phyloP scores from a whole-genome alignment of 1,139 yeast genomes.

The Kodamaea arcana region DNA sequence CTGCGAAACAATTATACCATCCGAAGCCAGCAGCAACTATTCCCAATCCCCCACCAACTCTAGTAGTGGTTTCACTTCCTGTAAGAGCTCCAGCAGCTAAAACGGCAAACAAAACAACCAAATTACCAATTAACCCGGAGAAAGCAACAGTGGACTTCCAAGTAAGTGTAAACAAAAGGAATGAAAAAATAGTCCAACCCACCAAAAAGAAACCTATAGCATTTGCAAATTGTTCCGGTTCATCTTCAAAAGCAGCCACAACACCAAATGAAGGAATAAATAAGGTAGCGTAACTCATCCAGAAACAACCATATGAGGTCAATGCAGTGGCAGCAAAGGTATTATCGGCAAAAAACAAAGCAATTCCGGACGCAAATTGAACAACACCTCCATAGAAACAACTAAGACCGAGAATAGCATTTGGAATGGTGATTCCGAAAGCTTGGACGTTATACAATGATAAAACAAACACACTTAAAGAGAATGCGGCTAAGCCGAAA shows the following conservation, averaged over 20 bases:
- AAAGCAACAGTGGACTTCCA: constrained; percentile 64
- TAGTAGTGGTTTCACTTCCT: constrained; percentile 40
- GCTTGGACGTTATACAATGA: constrained; percentile 55
- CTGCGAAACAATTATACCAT: constrained; percentile 51
- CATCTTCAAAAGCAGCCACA: constrained; percentile 47
- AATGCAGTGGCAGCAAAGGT: constrained; percentile 90
- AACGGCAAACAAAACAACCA: constrained; percentile 53
- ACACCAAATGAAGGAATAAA: constrained; percentile 73
- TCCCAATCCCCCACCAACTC: constrained; percentile 74
- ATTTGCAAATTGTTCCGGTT: constrained; percentile 40
- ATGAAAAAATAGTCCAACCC: constrained; percentile 68
- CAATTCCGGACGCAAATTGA: constrained; percentile 71
- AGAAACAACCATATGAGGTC: constrained; percentile 81
- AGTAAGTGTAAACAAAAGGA: constrained; percentile 53
- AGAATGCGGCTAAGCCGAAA: constrained; percentile 78
- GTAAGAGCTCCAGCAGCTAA: constrained; percentile 55
- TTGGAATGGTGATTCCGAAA: constrained; percentile 50
- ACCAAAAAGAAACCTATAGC: constrained; percentile 58
- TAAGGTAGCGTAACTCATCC: constrained; percentile 81
- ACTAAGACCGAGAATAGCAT: constrained; percentile 68
- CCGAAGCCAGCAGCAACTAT: constrained; percentile 58
- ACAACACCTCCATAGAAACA: constrained; percentile 83
- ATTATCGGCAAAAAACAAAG: constrained; percentile 72
- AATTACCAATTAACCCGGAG: constrained; percentile 47
- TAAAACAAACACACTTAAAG: constrained; percentile 77